Percentiles rank a stretch among this genome's conserved stretches.
Conservation (phyloP, 371 early-diverging fungal species). For the Saksenaea vasiformis region DNA sequence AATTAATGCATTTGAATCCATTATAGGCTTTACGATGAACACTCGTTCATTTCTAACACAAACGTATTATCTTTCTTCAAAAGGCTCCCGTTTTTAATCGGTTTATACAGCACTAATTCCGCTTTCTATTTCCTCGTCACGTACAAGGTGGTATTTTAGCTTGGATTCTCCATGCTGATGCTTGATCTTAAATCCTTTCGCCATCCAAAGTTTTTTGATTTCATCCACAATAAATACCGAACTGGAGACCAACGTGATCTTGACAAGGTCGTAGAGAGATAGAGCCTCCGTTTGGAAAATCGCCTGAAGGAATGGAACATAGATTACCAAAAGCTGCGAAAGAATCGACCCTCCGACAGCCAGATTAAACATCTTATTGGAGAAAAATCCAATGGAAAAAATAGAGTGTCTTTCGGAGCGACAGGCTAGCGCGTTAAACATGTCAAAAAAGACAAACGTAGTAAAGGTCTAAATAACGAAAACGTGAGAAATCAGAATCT, state of each 20-base stretch:
- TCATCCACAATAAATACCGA: conserved; percentile 85
- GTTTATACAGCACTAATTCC: neutral
- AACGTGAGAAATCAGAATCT: neutral
- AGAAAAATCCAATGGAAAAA: conserved; percentile 76
- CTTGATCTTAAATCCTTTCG: neutral
- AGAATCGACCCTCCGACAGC: conserved; percentile 81
- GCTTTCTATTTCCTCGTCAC: neutral
- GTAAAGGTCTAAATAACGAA: conserved; percentile 81
- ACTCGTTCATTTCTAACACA: no score
- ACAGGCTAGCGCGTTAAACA: conserved; percentile 94
- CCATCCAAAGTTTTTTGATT: conserved; percentile 51
- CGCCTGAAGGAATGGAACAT: conserved; percentile 86
- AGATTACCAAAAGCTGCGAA: conserved; percentile 88
- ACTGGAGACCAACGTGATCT: conserved; percentile 67
- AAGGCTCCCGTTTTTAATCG: neutral
- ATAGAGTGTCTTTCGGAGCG: conserved; percentile 86
- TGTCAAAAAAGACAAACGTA: conserved; percentile 93
- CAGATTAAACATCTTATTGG: conserved; percentile 86
- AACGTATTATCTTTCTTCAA: no score
- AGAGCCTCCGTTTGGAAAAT: conserved; percentile 93
- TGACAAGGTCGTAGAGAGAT: conserved; percentile 66
- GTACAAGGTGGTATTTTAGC: neutral
- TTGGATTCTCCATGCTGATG: neutral
- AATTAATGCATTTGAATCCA: no score
- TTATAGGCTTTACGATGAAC: no score